These are phyloP conservation scores for Triticum timopheevii DNA, from an alignment of 176 grass and related monocot species.

Conservation along the genomic window DNA sequence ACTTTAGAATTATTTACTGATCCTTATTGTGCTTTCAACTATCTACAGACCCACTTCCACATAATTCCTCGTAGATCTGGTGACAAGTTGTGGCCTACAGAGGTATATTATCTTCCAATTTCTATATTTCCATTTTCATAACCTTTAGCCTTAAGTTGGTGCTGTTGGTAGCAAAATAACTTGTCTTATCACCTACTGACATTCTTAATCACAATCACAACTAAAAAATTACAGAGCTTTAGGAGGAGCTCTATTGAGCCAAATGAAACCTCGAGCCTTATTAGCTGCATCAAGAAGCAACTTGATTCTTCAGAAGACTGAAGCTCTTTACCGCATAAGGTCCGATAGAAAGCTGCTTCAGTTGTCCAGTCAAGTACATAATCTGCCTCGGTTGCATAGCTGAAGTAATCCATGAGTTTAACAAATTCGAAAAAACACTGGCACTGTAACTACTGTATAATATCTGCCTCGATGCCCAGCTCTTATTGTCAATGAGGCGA, in stretches of 20 bases:
- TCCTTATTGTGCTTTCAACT: not conserved
- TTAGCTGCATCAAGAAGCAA: slow-evolving; percentile 61
- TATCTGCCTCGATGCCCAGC: not conserved
- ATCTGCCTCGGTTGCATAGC: not conserved
- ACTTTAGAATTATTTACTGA: not conserved
- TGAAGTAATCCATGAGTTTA: not conserved
- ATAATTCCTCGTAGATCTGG: slow-evolving; percentile 82
- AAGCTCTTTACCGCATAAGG: slow-evolving; percentile 28
- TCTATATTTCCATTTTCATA: not conserved
- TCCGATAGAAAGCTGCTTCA: not conserved
- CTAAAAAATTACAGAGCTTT: slow-evolving; percentile 50
- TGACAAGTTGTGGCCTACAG: slow-evolving; percentile 70
- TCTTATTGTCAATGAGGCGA: no score
- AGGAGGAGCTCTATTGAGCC: slow-evolving; percentile 64
- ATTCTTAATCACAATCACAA: not conserved
- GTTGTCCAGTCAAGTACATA: slow-evolving; percentile 20
- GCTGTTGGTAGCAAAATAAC: not conserved
- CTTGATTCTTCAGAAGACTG: slow-evolving; percentile 31
- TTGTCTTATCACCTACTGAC: not conserved
- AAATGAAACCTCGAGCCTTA: slow-evolving; percentile 54
- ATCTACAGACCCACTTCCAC: slow-evolving; percentile 82
- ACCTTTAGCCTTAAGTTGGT: not conserved
- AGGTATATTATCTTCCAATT: slow-evolving; percentile 43
- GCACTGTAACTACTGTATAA: slow-evolving; percentile 1
- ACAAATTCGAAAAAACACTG: not conserved